phyloP scores from a whole-genome alignment of 352 stramenopile genomes.

The Globisporangium apiculatum region DNA sequence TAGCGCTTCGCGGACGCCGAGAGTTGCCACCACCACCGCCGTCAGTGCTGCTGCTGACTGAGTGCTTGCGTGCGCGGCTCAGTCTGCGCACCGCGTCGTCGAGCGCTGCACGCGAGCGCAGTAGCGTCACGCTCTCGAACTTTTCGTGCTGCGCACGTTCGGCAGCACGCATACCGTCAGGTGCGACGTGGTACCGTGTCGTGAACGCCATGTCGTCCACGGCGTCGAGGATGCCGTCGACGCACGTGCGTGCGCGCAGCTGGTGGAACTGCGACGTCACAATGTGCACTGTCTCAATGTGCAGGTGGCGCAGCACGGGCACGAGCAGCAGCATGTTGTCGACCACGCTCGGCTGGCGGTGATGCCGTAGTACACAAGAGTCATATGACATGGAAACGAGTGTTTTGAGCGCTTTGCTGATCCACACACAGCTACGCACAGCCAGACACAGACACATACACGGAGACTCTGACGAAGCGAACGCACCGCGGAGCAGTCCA shows the following conservation, averaged over 20 bases:
- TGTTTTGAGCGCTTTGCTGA: background rate
- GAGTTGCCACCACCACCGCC: too few species aligned
- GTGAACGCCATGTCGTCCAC: constrained; percentile 16
- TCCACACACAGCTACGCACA: background rate
- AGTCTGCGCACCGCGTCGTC: constrained; percentile 17
- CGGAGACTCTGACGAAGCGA: too few species aligned
- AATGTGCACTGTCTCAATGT: constrained; percentile 24
- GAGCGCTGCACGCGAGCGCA: constrained; percentile 7
- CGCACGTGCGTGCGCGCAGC: constrained; percentile 19
- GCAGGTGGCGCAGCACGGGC: constrained; percentile 21
- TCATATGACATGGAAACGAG: background rate
- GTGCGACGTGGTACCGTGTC: constrained; percentile 22
- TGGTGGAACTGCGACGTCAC: constrained; percentile 33
- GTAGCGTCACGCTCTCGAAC: constrained; percentile 6
- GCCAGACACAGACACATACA: background rate
- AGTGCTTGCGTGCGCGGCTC: constrained; percentile 7
- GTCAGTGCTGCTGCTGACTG: background rate
- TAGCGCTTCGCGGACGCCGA: too few species aligned
- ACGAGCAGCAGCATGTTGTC: constrained; percentile 30
- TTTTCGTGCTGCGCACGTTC: constrained; percentile 10
- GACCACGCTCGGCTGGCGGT: constrained; percentile 24
- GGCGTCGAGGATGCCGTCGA: constrained; percentile 21
- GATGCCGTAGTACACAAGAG: background rate
- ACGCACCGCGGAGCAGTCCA: constrained; percentile 57
- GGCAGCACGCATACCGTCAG: constrained; percentile 12